phyloP scores from a whole-genome alignment of 352 stramenopile species.

The Aphanomyces cochlioides region DNA sequence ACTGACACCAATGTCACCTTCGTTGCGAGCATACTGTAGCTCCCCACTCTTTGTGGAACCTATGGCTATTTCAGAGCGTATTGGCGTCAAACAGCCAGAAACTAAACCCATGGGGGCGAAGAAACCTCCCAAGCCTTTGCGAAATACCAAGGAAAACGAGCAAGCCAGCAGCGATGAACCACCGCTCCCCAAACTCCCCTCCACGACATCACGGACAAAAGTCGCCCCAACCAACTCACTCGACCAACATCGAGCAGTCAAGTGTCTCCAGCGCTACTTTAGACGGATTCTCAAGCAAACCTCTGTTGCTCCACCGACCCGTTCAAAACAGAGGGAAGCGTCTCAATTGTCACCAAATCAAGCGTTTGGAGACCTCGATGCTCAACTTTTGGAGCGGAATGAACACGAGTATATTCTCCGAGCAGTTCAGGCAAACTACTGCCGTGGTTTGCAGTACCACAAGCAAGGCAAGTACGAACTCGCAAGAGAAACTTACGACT shows the following conservation, averaged over 20 bases:
- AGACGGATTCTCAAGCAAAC: constrained; percentile 24
- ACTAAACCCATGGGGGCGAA: background rate
- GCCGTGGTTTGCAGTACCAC: constrained; percentile 9
- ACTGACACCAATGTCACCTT: background rate
- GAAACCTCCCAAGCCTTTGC: background rate
- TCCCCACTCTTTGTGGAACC: constrained; percentile 28
- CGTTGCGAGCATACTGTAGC: constrained; percentile 2
- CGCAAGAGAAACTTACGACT: constrained; percentile 10
- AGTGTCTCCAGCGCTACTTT: constrained; percentile 28
- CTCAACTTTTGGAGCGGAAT: background rate
- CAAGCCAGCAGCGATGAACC: background rate
- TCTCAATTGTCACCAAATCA: background rate
- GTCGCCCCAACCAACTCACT: background rate
- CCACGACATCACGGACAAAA: background rate
- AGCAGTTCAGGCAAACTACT: constrained; percentile 13
- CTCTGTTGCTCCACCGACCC: background rate
- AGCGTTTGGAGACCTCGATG: background rate
- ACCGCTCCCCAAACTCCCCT: background rate
- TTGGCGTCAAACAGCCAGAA: background rate
- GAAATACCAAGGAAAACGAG: background rate
- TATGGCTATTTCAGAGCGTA: background rate
- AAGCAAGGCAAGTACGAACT: constrained; percentile 9
- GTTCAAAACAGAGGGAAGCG: too few relatives aligned
- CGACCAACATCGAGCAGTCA: constrained; percentile 13
- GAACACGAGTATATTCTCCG: background rate